Conservation (phyloP, 495 filamentous ascomycete species). For the Penicillium daleae region DNA sequence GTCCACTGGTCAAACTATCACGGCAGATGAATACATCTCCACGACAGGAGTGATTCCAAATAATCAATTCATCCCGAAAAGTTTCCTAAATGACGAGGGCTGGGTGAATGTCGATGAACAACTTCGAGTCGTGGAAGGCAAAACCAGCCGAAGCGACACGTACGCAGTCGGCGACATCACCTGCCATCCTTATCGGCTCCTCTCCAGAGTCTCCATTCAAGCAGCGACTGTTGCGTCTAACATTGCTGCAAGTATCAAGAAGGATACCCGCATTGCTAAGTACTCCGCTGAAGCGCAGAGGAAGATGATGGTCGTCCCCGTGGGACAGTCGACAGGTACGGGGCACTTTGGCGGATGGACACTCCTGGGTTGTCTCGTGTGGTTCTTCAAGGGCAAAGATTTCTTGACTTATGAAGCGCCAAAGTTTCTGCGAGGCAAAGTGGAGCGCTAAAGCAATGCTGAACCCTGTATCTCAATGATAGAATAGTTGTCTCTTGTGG, state of each 20-base stretch:
- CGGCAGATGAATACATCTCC: conserved; percentile 17
- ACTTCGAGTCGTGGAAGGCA: conserved; percentile 6
- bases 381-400: conserved; percentile 18
- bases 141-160: conserved; percentile 6
- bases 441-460: background rate
- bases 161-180: conserved; percentile 18
- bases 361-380: conserved; percentile 13
- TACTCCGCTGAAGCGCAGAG: conserved; percentile 6
- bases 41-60: conserved; percentile 16
- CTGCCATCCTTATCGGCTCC: conserved; percentile 15
- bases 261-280: background rate
- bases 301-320: conserved; percentile 19
- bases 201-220: conserved; percentile 11
- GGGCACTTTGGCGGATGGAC: conserved; percentile 14
- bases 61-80: conserved; percentile 10
- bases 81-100: conserved; percentile 10
- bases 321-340: conserved; percentile 13
- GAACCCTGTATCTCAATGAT: background rate
- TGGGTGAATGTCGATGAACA: conserved; percentile 16
- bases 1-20: conserved; percentile 9
- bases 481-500: background rate
- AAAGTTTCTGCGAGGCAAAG: conserved; percentile 11
- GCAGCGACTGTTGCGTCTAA: conserved; percentile 11
- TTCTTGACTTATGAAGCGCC: conserved; percentile 18
- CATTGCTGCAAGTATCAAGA: conserved; percentile 8